Evolutionary conservation across 371 early-diverging fungal species (phyloP).

Genomic region (Rhizopus delemar): DNA sequence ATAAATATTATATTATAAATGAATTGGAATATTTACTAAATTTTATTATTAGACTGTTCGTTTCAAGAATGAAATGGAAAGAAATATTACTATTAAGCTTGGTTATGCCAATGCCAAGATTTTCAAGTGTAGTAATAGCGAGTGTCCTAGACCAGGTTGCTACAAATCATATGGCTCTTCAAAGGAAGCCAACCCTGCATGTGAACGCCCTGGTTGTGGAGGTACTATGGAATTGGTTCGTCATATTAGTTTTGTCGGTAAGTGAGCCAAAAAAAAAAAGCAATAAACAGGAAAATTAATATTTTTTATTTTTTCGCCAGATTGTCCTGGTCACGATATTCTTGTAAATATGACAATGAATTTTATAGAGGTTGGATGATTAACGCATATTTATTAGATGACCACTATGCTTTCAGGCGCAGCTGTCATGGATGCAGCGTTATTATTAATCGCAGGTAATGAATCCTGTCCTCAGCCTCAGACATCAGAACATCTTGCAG

Average conservation of each 20-base stretch:
- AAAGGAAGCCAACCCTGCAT: conserved; percentile 88
- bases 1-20: neutral
- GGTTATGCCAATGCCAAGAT: conserved; percentile 99
- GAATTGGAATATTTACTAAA: conserved; percentile 6
- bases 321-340: conserved; percentile 99
- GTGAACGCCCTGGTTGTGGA: conserved; percentile 89
- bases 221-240: conserved; percentile 89
- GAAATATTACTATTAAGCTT: conserved; percentile 99
- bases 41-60: conserved; percentile 81
- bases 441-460: conserved; percentile 99
- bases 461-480: conserved; percentile 99
- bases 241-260: conserved; percentile 97
- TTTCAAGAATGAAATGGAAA: conserved; percentile 99
- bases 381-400: conserved; percentile 63
- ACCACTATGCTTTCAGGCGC: conserved; percentile 99
- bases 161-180: conserved; percentile 87
- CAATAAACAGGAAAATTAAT: neutral
- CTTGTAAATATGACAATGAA: conserved; percentile 50
- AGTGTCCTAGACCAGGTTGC: conserved; percentile 96
- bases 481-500: conserved; percentile 99
- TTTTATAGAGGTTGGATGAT: neutral
- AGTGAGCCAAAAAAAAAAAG: neutral
- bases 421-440: conserved; percentile 99
- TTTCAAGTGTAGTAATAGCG: conserved; percentile 92
- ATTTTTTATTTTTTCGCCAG: conserved; percentile 33